Conservation (phyloP, 2,329 filamentous ascomycete genomes). For the Colletotrichum sp. region DNA sequence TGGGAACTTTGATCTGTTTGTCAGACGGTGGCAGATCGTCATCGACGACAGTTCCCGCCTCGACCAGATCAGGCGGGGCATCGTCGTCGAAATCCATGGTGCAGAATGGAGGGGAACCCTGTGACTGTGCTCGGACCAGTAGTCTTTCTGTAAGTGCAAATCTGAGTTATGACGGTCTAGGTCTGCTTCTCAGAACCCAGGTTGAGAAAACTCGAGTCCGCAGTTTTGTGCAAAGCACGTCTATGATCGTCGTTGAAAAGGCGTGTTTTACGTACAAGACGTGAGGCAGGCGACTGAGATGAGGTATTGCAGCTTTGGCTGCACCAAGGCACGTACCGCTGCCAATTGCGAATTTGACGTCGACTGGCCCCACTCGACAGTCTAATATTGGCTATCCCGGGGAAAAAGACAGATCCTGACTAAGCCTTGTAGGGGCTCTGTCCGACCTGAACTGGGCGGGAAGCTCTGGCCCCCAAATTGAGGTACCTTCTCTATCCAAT, state of each 20-base stretch:
- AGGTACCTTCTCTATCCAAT: background rate
- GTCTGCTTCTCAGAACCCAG: background rate
- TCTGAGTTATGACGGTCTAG: background rate
- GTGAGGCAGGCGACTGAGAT: background rate
- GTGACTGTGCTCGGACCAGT: slow-evolving; percentile 11
- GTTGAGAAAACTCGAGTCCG: background rate
- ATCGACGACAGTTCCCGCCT: slow-evolving; percentile 40
- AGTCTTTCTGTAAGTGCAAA: background rate
- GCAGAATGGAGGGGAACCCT: slow-evolving; percentile 15
- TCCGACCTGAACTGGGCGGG: background rate
- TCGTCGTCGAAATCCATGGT: slow-evolving; percentile 71
- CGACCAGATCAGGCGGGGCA: slow-evolving; percentile 67
- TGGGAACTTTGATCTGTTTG: slow-evolving; percentile 72
- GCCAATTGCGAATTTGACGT: slow-evolving; percentile 3
- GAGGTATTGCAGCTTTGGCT: background rate
- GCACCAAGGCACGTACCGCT: background rate
- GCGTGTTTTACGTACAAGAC: background rate
- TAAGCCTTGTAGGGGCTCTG: slow-evolving; percentile 1
- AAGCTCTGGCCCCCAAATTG: slow-evolving; percentile 13
- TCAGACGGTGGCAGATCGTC: slow-evolving; percentile 47
- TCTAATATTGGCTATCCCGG: background rate
- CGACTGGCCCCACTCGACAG: background rate
- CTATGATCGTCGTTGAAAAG: background rate
- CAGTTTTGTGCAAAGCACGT: background rate
- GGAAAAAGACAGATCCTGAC: background rate